These are phyloP conservation scores for Sherardia arvensis DNA, from an alignment of 257 asterid species.

Conservation along the genomic window DNA sequence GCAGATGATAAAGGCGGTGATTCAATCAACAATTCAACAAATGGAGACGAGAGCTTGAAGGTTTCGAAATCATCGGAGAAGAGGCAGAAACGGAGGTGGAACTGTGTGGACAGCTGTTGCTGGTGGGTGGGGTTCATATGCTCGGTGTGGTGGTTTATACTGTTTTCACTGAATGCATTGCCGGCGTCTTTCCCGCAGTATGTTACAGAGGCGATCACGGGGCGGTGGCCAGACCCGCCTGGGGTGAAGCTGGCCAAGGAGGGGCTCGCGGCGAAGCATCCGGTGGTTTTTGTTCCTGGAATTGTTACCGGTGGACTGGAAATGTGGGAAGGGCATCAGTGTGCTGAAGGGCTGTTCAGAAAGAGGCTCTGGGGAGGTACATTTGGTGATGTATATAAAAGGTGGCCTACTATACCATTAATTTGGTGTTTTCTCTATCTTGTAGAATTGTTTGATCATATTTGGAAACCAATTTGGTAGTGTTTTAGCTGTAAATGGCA, in stretches of 20 bases:
- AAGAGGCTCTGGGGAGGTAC: conserved; percentile 96
- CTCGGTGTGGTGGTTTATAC: conserved; percentile 70
- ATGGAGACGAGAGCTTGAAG: conserved; percentile 4
- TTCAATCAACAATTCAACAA: neutral
- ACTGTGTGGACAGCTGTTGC: conserved; percentile 67
- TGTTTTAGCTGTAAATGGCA: neutral
- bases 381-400: conserved; percentile 71
- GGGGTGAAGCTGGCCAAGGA: conserved; percentile 72
- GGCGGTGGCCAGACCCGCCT: conserved; percentile 76
- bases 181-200: conserved; percentile 80
- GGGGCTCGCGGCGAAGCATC: conserved; percentile 71
- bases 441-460: neutral
- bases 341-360: conserved; percentile 86
- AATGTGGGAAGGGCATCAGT: conserved; percentile 84
- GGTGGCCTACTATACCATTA: conserved; percentile 20
- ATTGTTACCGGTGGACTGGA: conserved; percentile 92
- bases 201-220: conserved; percentile 75
- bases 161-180: conserved; percentile 63
- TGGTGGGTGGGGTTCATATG: conserved; percentile 79
- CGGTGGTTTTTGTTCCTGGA: conserved; percentile 90
- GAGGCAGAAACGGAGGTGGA: conserved; percentile 32
- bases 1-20: neutral
- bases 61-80: conserved; percentile 17
- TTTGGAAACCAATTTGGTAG: neutral
- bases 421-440: neutral